Percentiles rank a stretch among this genome's conserved stretches.
phyloP scores from a whole-genome alignment of 2,329 filamentous ascomycete species.

The Apiospora hydei region DNA sequence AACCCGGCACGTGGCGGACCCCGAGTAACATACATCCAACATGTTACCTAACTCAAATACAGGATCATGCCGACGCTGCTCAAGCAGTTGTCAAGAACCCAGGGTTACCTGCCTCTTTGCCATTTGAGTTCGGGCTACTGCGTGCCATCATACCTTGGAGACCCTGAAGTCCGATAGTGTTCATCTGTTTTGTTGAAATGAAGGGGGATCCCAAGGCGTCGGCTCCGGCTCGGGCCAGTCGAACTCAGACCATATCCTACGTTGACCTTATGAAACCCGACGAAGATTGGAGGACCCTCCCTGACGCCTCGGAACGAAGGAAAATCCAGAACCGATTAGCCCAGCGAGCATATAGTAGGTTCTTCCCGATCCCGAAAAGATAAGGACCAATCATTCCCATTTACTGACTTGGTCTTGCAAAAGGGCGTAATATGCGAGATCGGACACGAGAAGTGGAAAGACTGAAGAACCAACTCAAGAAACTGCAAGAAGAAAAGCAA shows the following conservation, averaged over 20 bases:
- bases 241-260: slow-evolving; percentile 43
- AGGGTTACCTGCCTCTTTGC: neutral
- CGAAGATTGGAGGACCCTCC: slow-evolving; percentile 45
- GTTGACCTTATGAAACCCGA: slow-evolving; percentile 45
- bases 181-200: slow-evolving; percentile 29
- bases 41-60: slow-evolving; percentile 2
- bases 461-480: slow-evolving; percentile 43
- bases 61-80: neutral
- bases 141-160: neutral
- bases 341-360: slow-evolving; percentile 44
- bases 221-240: slow-evolving; percentile 41
- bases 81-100: neutral
- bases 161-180: neutral
- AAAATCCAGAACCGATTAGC: slow-evolving; percentile 46
- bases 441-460: slow-evolving; percentile 44
- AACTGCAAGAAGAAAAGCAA: slow-evolving; percentile 40
- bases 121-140: neutral
- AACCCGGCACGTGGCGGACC: neutral
- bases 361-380: neutral
- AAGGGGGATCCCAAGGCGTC: slow-evolving; percentile 20
- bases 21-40: neutral
- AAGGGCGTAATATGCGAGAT: slow-evolving; percentile 44
- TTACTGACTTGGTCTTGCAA: slow-evolving; percentile 25
- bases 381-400: neutral
- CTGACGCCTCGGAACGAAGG: slow-evolving; percentile 42